Base-by-base conservation (phyloP, 2,329 filamentous ascomycete genomes). In the Fusarium sp. region DNA sequence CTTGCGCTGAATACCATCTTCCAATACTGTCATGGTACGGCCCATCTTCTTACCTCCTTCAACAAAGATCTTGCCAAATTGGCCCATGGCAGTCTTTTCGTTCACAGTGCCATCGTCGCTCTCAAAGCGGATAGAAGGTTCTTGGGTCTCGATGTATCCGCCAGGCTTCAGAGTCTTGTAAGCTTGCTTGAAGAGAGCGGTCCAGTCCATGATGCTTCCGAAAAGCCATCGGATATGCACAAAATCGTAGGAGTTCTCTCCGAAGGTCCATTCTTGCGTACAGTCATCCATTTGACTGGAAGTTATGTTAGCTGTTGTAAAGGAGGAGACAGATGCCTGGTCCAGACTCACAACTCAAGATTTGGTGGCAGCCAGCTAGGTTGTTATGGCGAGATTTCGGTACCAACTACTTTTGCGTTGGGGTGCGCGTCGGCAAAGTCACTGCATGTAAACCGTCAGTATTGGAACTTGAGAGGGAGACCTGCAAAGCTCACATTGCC, bases 21-120 rank as follows among this genome's bases (percentile, higher is more conserved):
- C 39, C 20, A 67, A 13, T 14, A 67, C 43, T 1, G 57, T 62
- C 43, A 62, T 52, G 13, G 39, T 39, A n/a, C 57, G 64, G 27
- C 57, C 64, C 57, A 67, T 54, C 57, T 54, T 67, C 57, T 62
- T 62, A 5, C 64, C 57, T 43, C 57, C 64, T 10, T 67, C 64
- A 8, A 62, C 34, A 23, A 67, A 67, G 25, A 67, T 37, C 43
- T 61, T 56, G 18, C 57, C 64, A 35, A 59, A 66, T n/a, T 66
- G 64, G 5, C 64, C 64, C 64, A 66, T 66, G 6, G 64, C 64
- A 4, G 54, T 66, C 52, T 60, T 66, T 4, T 61, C 56, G 27
- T 61, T 16, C 9, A 66, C 64, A 7, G 64, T 66, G 1, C 64
- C 64, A 32, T 66, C 64, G 32, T 66, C 64, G 14, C 64, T 66